Evolutionary conservation across 2,329 filamentous ascomycete genomes (phyloP).

Genomic region (Cladosporium velox): DNA sequence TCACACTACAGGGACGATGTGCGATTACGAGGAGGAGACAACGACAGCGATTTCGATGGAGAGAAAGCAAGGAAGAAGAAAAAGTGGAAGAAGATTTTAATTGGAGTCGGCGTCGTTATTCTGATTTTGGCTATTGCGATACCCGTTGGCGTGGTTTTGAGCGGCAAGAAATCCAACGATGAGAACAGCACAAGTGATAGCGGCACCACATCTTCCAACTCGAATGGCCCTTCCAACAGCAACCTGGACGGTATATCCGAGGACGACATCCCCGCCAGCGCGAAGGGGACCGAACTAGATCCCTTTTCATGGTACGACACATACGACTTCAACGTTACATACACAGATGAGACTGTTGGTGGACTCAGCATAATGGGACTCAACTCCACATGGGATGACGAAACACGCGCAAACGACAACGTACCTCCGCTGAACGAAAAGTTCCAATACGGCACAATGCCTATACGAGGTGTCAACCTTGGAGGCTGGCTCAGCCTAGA

Average conservation of each 20-base stretch:
- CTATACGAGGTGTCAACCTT: constrained; percentile 86
- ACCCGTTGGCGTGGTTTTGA: constrained; percentile 49
- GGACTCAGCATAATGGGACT: constrained; percentile 90
- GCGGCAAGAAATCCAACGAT: constrained; percentile 41
- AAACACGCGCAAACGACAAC: constrained; percentile 71
- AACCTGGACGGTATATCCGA: constrained; percentile 49
- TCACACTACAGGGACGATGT: constrained; percentile 44
- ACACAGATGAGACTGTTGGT: constrained; percentile 81
- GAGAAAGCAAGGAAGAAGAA: constrained; percentile 46
- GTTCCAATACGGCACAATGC: constrained; percentile 77
- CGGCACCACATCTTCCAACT: constrained; percentile 26
- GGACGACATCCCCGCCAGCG: constrained; percentile 54
- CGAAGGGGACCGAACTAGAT: constrained; percentile 76
- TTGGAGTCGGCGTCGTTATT: constrained; percentile 43
- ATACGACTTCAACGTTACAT: constrained; percentile 89
- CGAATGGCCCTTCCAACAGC: constrained; percentile 43
- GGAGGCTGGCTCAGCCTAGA: constrained; percentile 94
- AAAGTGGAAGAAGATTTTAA: constrained; percentile 56
- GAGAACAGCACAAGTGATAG: constrained; percentile 24
- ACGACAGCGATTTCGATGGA: constrained; percentile 39
- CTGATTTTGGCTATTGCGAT: constrained; percentile 50
- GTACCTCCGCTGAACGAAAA: constrained; percentile 74
- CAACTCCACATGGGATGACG: constrained; percentile 83
- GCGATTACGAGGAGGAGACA: constrained; percentile 45
- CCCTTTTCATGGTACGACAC: constrained; percentile 93